These are phyloP conservation scores for Hypoxylon crocopeplum DNA, from an alignment of 495 filamentous ascomycete species.

Conservation along the genomic window DNA sequence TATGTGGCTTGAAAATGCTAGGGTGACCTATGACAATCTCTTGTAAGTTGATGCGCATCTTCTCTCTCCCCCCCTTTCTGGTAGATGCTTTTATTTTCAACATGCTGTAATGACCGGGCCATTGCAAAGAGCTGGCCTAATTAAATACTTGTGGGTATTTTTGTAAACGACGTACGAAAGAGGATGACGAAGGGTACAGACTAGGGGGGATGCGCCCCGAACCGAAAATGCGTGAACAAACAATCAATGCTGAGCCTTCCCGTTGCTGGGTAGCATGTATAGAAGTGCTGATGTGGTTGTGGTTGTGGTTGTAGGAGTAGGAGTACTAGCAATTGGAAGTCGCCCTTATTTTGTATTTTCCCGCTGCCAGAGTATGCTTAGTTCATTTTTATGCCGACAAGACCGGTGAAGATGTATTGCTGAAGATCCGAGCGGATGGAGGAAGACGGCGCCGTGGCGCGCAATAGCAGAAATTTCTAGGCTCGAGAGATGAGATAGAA, in stretches of 20 bases:
- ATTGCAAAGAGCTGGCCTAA: slow-evolving; percentile 10
- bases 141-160: slow-evolving; percentile 34
- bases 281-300: slow-evolving; percentile 4
- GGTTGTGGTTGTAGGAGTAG: not conserved
- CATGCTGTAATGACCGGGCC: slow-evolving; percentile 19
- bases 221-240: slow-evolving; percentile 23
- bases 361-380: slow-evolving; percentile 17
- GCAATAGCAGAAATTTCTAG: slow-evolving; percentile 1
- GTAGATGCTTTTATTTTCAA: slow-evolving; percentile 24
- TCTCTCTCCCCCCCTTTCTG: slow-evolving; percentile 3
- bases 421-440: slow-evolving; percentile 20
- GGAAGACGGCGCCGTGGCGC: not conserved
- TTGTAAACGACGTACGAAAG: slow-evolving; percentile 14
- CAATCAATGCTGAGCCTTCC: slow-evolving; percentile 16
- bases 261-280: slow-evolving; percentile 18
- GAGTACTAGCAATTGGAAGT: not conserved
- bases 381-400: slow-evolving; percentile 20
- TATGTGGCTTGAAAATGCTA: slow-evolving; percentile 25
- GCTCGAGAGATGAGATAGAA: slow-evolving; percentile 6
- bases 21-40: slow-evolving; percentile 36
- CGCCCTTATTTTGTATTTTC: slow-evolving; percentile 29
- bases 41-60: slow-evolving; percentile 23
- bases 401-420: slow-evolving; percentile 8
- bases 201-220: slow-evolving; percentile 12
- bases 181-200: slow-evolving; percentile 19